phyloP scores from a whole-genome alignment of 371 early-diverging fungal genomes.

The Actinomortierella ambigua region DNA sequence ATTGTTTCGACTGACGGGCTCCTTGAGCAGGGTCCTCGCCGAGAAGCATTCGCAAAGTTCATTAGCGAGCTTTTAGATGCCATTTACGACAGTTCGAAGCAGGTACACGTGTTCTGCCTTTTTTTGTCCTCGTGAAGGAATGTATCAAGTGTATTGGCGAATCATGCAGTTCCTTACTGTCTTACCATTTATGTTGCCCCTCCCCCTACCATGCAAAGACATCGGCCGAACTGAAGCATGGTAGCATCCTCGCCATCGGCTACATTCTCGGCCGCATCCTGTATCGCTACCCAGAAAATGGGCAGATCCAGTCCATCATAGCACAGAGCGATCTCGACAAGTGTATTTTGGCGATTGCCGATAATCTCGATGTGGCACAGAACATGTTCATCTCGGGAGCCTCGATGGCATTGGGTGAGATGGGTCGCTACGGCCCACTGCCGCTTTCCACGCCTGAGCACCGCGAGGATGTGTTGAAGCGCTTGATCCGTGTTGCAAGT shows the following conservation, averaged over 20 bases:
- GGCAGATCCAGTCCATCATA: conserved; percentile 13
- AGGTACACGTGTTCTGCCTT: no score
- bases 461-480: conserved; percentile 46
- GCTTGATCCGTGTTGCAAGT: conserved; percentile 52
- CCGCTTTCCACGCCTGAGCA: conserved; percentile 28
- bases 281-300: conserved; percentile 58
- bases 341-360: conserved; percentile 49
- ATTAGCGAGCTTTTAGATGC: conserved; percentile 45
- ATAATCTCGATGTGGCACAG: conserved; percentile 56
- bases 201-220: conserved; percentile 6
- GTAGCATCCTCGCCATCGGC: conserved; percentile 72
- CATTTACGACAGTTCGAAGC: conserved; percentile 34
- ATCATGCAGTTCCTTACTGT: background rate
- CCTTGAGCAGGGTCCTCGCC: conserved; percentile 38
- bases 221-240: conserved; percentile 64
- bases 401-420: conserved; percentile 67
- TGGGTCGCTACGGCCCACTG: conserved; percentile 62
- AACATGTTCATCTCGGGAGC: conserved; percentile 58
- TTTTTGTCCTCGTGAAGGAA: no score
- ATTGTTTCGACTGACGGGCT: conserved; percentile 65
- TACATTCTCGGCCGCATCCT: conserved; percentile 65
- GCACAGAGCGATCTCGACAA: conserved; percentile 41
- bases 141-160: conserved; percentile 22
- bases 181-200: background rate
- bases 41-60: conserved; percentile 48